Evolutionary conservation across 2,329 filamentous ascomycete genomes (phyloP), one percentile per base, ranked within the genome.

Genomic region (Hymenoscyphus scutula): DNA sequence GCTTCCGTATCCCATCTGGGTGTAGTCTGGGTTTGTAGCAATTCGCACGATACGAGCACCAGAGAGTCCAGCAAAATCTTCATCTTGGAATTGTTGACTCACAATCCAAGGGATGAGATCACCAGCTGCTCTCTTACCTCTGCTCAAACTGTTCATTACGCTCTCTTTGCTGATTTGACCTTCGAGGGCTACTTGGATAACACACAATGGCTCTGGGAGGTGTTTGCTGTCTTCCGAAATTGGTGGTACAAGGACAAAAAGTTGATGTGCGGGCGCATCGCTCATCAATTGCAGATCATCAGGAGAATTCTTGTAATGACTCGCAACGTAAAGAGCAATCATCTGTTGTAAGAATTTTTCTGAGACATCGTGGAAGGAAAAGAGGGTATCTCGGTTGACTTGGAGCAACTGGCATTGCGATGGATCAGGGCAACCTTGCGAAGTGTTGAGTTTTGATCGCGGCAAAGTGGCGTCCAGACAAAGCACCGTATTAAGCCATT

Each of bases 251-350:
- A 99, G 85, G 10, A 98, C 95, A 72, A 95, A 99, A 6, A 99
- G 84, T 75, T 98, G 93, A 76, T 99, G 95, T 0, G 95, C 94
- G 1, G 95, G 95, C 0, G 95, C 95, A 76, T 99, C 95, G 65
- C 92, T 97, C 92, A 99, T 96, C 62, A 99, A 84, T 75, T 98
- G 95, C n/a, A 99, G 83, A 72, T 99, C 95, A 71, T 99, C 96
- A 0, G 95, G 95, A 0, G 93, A 92, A 77, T 99, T 99, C 77
- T 98, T 98, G 82, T 99, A 97, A 76, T 97, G 92, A 70, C 92
- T 96, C 30, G 95, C 92, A 30, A 99, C 96, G 71, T 98, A 99
- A 1, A 99, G 84, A 0, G 93, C 92, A 77, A 99, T 94, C 92
- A 99, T 97, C 71, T 97, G 92, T 75, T 99, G 95, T 61, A 99